Evolutionary conservation across 495 filamentous ascomycete genomes (phyloP), one percentile per base, ranked within the genome.

Genomic region (Lepidopterella palustris): DNA sequence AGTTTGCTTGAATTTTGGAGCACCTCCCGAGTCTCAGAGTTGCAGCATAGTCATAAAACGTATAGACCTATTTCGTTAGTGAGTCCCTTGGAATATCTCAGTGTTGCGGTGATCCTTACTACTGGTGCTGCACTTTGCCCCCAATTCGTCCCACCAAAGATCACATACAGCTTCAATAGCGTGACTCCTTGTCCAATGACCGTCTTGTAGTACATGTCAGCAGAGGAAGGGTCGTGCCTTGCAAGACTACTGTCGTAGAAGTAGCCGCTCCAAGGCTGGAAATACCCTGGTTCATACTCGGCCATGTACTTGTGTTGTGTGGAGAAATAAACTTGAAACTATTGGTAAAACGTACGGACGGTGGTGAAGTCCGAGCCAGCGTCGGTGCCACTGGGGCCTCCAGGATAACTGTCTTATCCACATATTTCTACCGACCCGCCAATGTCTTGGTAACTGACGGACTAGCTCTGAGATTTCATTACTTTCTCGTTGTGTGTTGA

Each of bases 131-230:
- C 1, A 72, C 72, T 64, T 20, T 64, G 62, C 2, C 57, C 62
- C 80, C 80, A 84, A 63, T 79, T 82, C 1, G 82, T 84, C 5
- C 80, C 81, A 2, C 81, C 82, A 63, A 75, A 83, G 0, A 73
- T 69, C 80, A 83, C 83, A 55, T 83, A 83, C 40, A 84, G 58
- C 58, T 66, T 82, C 52, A 77, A 70, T 20, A 82, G 57, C 0
- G 76, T 81, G 0, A 78, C 67, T 23, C 77, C 61, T 39, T 77
- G 77, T 8, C 74, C 81, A 55, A 83, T 74, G 47, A 82, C 79
- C 55, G 79, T 77, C 64, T 82, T 82, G 64, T 82, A 84, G 54
- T 77, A 83, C 2, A 82, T 74, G 65, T 81, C 78, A 8, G 76
- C 73, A 64, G 80, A 82, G 53, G 74, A 74, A 5, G 78, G 79